Percentiles rank a stretch among this genome's conserved stretches.
Evolutionary conservation across 2,329 filamentous ascomycete species (phyloP).

Genomic region (Phialophora macrospora): DNA sequence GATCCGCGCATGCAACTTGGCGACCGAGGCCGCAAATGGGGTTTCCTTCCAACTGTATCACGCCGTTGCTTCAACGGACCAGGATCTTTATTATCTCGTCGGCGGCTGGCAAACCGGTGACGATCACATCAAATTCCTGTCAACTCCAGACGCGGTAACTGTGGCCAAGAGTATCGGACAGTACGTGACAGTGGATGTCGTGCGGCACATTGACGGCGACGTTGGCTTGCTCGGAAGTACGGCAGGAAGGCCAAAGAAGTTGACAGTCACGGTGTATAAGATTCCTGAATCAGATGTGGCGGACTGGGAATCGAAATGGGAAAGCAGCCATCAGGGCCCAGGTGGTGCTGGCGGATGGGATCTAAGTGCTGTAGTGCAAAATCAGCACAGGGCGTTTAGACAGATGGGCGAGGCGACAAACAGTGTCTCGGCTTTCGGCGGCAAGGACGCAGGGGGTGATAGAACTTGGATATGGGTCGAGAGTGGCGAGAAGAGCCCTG

Average conservation of each 20-base stretch:
- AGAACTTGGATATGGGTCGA: constrained; percentile 22
- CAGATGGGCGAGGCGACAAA: constrained; percentile 22
- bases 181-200: constrained; percentile 20
- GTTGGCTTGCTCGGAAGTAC: constrained; percentile 5
- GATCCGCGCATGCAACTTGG: constrained; percentile 10
- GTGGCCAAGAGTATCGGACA: constrained; percentile 21
- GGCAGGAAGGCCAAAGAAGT: not conserved
- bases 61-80: not conserved
- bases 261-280: constrained; percentile 10
- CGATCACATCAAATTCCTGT: constrained; percentile 23
- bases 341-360: constrained; percentile 21
- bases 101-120: constrained; percentile 20
- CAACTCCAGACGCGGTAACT: constrained; percentile 13
- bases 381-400: constrained; percentile 22
- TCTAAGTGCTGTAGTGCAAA: constrained; percentile 20
- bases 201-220: constrained; percentile 22
- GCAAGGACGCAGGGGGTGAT: constrained; percentile 4
- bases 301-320: constrained; percentile 17
- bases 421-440: constrained; percentile 13
- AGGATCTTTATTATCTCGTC: constrained; percentile 17
- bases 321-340: not conserved
- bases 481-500: not conserved
- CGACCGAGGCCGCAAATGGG: constrained; percentile 4
- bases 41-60: constrained; percentile 21
- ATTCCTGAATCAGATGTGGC: not conserved